Conservation (phyloP, 2,329 filamentous ascomycete genomes). For the Colletotrichum abscissum region DNA sequence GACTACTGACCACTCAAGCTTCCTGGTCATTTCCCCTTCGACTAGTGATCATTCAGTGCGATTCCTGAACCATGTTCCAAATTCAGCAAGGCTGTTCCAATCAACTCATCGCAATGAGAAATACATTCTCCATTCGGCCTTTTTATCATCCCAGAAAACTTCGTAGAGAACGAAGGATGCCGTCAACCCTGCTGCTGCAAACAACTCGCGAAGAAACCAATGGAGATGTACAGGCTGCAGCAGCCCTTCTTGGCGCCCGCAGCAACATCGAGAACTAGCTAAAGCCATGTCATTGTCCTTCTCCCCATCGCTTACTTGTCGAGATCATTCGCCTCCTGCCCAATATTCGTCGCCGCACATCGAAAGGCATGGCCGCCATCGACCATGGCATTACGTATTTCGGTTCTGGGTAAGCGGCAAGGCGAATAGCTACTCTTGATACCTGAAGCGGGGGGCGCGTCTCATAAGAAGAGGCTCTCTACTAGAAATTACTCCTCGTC, state of each 20-base stretch:
- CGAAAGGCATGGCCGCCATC: not conserved
- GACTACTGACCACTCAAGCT: not conserved
- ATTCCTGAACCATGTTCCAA: not conserved
- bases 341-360: not conserved
- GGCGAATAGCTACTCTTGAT: not conserved
- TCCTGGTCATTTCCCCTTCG: not conserved
- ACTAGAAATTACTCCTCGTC: not conserved
- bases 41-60: not conserved
- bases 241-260: not conserved
- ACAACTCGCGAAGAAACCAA: not conserved
- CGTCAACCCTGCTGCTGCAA: not conserved
- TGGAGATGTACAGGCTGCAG: not conserved
- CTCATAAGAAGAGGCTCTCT: not conserved
- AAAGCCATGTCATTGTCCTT: not conserved
- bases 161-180: not conserved
- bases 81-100: not conserved
- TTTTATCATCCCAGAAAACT: not conserved
- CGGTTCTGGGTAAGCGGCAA: not conserved
- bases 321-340: not conserved
- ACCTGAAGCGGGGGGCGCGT: not conserved
- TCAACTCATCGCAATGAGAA: not conserved
- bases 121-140: not conserved
- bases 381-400: not conserved
- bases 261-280: not conserved
- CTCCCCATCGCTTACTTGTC: not conserved